Base-by-base conservation (phyloP, 176 grass and related monocot species). In the Canna indica region DNA sequence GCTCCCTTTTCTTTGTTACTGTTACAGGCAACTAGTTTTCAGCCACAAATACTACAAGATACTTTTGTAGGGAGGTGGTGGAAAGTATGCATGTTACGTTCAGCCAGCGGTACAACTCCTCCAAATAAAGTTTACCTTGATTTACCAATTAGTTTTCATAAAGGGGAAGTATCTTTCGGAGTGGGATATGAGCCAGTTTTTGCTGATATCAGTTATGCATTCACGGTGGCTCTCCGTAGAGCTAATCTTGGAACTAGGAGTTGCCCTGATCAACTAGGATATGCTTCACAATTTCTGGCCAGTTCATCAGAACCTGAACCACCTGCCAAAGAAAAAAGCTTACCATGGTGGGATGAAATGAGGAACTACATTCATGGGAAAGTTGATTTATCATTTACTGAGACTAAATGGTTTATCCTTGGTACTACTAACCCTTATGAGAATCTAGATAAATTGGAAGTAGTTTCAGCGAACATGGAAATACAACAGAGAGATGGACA, bases 291-390 rank as follows among this genome's bases (percentile, higher is more conserved):
- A 38, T 7, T 22, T 24, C 35, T 24, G 26, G 63, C 63, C 24
- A 36, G 17, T 69, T 78, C 67, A 32, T 74, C 83, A 59, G 65
- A 68, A 70, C 76, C 67, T 10, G 71, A 81, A 26, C 83, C 85
- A 26, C 93, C 85, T 64, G 90, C 83, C 83, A 91, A 68, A 63
- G 93, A 96, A 65, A 81, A 84, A 26, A 96, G 93, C 78, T 88
- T 96, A 78, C 93, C 93, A 31, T 96, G 93, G 93, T 96, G 93
- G 93, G 93, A 96, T 85, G 93, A 96, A 68, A 96, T 96, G 86
- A 82, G 93, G 70, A 90, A 96, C 64, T 96, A 96, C 68, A 83
- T 96, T 82, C 93, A 96, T 31, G 93, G 93, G 32, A 87, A 81
- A 77, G 81, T 76, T 83, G 78, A 74, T 52, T 80, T 96, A 71